phyloP scores from a whole-genome alignment of 129 eudicot species.

The Erigeron canadensis region DNA sequence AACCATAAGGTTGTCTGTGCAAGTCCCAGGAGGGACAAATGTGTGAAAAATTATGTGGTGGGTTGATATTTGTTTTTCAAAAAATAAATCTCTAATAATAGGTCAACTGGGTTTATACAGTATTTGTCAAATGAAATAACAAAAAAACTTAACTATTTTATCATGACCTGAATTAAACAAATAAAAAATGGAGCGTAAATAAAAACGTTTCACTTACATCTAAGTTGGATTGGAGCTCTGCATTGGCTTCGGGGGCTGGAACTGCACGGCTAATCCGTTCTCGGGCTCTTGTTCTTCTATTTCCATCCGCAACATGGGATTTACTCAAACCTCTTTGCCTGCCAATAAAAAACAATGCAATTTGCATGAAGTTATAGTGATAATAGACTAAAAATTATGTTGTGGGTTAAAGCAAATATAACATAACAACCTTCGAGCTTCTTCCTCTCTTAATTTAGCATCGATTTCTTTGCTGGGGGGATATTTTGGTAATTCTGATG shows the following conservation, averaged over 20 bases:
- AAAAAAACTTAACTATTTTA: neutral
- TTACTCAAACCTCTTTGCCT: constrained; percentile 7
- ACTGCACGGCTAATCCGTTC: constrained; percentile 8
- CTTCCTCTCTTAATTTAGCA: constrained; percentile 38
- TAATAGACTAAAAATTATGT: neutral
- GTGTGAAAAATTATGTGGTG: neutral
- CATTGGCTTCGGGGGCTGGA: constrained; percentile 17
- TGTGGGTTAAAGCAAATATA: neutral
- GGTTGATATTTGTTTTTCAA: no score
- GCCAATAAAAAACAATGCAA: neutral
- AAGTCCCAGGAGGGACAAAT: neutral
- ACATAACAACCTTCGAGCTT: constrained; percentile 31
- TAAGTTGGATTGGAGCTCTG: constrained; percentile 10
- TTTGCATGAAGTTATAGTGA: neutral
- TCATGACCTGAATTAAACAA: neutral
- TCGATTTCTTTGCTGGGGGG: constrained; percentile 59
- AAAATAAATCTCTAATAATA: neutral
- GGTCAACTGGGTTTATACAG: neutral
- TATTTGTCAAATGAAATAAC: neutral
- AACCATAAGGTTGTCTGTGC: no score
- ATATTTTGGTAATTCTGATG: constrained; percentile 46
- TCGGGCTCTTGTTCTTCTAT: constrained; percentile 15
- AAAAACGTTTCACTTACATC: constrained; percentile 14
- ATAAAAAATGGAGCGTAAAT: neutral
- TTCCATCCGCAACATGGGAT: constrained; percentile 9